Conservation (phyloP, 371 early-diverging fungal species). For the Dichotomocladium elegans region DNA sequence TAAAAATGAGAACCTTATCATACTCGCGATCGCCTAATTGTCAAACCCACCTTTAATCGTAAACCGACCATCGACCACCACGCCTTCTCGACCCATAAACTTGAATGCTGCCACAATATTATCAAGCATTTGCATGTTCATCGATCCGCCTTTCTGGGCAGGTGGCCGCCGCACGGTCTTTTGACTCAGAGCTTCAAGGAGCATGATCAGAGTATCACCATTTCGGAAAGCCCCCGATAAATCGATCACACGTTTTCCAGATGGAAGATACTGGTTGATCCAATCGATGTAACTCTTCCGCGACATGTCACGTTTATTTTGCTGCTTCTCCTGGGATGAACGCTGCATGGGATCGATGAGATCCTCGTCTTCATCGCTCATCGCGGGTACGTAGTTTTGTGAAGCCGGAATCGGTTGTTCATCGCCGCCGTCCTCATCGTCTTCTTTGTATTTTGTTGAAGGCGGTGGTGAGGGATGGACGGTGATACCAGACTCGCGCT, state of each 20-base stretch:
- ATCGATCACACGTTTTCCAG: constrained; percentile 34
- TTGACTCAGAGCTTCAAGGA: constrained; percentile 50
- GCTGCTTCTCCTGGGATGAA: neutral
- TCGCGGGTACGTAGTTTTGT: too few species aligned
- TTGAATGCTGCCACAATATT: constrained; percentile 54
- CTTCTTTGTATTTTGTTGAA: neutral
- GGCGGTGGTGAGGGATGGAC: constrained; percentile 3
- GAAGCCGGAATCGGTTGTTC: too few species aligned
- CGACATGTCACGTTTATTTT: constrained; percentile 23
- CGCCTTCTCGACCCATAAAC: constrained; percentile 54
- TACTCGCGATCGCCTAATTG: neutral
- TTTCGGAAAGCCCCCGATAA: constrained; percentile 45
- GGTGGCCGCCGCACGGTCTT: constrained; percentile 37
- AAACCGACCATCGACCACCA: constrained; percentile 45
- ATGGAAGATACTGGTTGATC: constrained; percentile 49
- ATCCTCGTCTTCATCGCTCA: constrained; percentile 22
- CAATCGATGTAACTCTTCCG: constrained; percentile 51
- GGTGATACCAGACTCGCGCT: constrained; percentile 12
- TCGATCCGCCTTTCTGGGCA: constrained; percentile 22
- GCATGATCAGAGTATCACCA: constrained; percentile 48
- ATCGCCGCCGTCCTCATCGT: neutral
- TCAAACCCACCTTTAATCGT: constrained; percentile 41
- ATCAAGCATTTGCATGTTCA: constrained; percentile 44
- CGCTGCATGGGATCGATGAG: constrained; percentile 19
- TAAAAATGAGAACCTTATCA: neutral